Conservation (phyloP, 2,329 filamentous ascomycete genomes). For the Penicillium hordei region DNA sequence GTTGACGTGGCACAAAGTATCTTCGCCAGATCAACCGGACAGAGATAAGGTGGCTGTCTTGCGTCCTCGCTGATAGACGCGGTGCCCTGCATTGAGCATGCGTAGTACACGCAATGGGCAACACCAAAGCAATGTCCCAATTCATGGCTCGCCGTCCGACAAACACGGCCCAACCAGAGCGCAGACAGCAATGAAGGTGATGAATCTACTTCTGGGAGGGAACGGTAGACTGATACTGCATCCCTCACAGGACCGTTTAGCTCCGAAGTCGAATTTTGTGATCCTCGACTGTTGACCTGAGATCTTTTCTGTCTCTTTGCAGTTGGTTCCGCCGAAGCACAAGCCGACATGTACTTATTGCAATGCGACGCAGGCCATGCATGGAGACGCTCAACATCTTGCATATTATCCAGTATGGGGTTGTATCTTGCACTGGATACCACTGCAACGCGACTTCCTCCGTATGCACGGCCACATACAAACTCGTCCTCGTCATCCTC, state of each 20-base stretch:
- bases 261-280: not conserved
- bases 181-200: constrained; percentile 31
- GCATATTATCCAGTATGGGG: constrained; percentile 46
- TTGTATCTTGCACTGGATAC: constrained; percentile 64
- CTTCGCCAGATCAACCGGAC: constrained; percentile 33
- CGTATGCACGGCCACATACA: constrained; percentile 66
- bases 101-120: constrained; percentile 58
- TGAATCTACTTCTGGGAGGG: not conserved
- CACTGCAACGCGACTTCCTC: constrained; percentile 61
- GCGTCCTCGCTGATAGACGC: constrained; percentile 33
- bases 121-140: constrained; percentile 67
- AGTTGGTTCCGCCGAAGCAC: constrained; percentile 3
- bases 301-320: constrained; percentile 6
- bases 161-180: constrained; percentile 60
- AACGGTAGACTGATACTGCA: constrained; percentile 5
- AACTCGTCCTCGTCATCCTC: constrained; percentile 67
- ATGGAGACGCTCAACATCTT: constrained; percentile 53
- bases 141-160: constrained; percentile 63
- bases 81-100: constrained; percentile 37
- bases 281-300: not conserved
- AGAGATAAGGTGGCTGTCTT: constrained; percentile 36
- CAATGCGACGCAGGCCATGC: constrained; percentile 68
- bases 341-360: constrained; percentile 22
- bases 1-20: constrained; percentile 23
- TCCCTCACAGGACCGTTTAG: constrained; percentile 4